These are phyloP conservation scores for Laetiporus sulphureus DNA, from an alignment of 1,284 basidiomycete species.

Conservation along the genomic window DNA sequence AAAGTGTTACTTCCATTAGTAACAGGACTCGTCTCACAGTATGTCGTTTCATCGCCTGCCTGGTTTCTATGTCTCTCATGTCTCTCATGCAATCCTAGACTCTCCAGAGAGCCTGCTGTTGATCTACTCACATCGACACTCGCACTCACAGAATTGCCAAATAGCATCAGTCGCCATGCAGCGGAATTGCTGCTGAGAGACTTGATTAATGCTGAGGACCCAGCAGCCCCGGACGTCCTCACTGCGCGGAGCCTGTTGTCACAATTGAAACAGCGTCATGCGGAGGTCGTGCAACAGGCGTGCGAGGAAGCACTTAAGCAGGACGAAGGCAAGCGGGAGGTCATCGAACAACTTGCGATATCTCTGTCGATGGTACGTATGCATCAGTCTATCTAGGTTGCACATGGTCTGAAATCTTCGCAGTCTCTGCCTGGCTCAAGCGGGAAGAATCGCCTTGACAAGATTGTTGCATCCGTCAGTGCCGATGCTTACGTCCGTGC, in stretches of 20 bases:
- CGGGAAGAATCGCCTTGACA: slow-evolving; percentile 23
- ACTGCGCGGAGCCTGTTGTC: slow-evolving; percentile 11
- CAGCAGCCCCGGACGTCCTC: background rate
- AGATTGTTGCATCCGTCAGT: slow-evolving; percentile 49
- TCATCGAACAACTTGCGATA: slow-evolving; percentile 43
- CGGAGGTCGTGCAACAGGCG: slow-evolving; percentile 36
- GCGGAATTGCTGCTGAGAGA: slow-evolving; percentile 37
- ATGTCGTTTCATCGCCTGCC: too few species aligned
- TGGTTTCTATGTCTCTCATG: background rate
- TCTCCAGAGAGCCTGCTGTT: slow-evolving; percentile 33
- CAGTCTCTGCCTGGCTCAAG: slow-evolving; percentile 2
- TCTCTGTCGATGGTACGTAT: slow-evolving; percentile 47
- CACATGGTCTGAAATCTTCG: background rate
- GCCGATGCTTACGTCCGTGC: slow-evolving; percentile 44
- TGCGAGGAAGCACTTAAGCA: slow-evolving; percentile 34
- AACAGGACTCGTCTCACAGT: slow-evolving; percentile 38
- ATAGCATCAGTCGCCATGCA: slow-evolving; percentile 36
- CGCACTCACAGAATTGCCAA: slow-evolving; percentile 32
- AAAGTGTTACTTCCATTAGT: slow-evolving; percentile 54
- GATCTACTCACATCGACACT: slow-evolving; percentile 40
- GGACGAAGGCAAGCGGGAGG: slow-evolving; percentile 31
- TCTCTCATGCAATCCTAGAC: slow-evolving; percentile 27
- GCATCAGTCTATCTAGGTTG: background rate
- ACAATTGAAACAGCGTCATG: slow-evolving; percentile 33
- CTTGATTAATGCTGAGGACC: slow-evolving; percentile 3